These are phyloP conservation scores for Auricularia auricula-judae DNA, from an alignment of 768 basidiomycete species.

Conservation along the genomic window DNA sequence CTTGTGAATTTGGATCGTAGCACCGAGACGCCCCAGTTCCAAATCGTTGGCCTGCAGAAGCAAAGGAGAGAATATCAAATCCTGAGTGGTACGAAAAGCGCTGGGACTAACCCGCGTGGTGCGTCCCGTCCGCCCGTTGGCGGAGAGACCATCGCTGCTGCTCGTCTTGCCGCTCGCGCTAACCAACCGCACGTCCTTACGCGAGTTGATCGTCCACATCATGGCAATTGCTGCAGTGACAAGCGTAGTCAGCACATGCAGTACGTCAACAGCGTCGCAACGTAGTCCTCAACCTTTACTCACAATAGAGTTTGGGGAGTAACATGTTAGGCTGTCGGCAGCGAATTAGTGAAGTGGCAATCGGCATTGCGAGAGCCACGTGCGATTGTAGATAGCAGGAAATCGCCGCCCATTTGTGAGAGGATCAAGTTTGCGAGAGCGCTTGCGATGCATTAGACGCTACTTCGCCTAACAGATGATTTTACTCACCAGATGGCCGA, in stretches of 20 bases:
- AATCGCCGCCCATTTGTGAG: not conserved
- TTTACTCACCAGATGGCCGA: not conserved
- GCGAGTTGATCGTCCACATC: constrained; percentile 1
- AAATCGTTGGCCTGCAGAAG: not conserved
- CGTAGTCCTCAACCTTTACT: not conserved
- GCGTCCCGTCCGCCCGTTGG: not conserved
- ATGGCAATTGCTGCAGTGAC: not conserved
- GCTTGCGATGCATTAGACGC: not conserved
- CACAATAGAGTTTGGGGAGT: not conserved
- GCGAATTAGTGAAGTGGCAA: no score
- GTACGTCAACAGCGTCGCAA: no score
- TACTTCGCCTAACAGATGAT: no score
- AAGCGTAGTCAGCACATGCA: not conserved
- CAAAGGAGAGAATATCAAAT: not conserved
- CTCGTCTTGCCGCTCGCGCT: constrained; percentile 1
- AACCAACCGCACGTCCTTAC: not conserved
- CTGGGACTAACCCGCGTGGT: not conserved
- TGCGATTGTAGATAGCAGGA: not conserved
- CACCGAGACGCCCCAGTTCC: not conserved
- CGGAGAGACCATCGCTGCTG: not conserved
- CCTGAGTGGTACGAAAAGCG: not conserved
- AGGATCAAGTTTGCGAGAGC: not conserved
- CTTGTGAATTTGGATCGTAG: not conserved
- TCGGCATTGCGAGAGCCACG: no score
- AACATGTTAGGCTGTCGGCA: not conserved